Evolutionary conservation across 495 filamentous ascomycete genomes (phyloP), one percentile per base, ranked within the genome.

Genomic region (Penicillium cinerascens): DNA sequence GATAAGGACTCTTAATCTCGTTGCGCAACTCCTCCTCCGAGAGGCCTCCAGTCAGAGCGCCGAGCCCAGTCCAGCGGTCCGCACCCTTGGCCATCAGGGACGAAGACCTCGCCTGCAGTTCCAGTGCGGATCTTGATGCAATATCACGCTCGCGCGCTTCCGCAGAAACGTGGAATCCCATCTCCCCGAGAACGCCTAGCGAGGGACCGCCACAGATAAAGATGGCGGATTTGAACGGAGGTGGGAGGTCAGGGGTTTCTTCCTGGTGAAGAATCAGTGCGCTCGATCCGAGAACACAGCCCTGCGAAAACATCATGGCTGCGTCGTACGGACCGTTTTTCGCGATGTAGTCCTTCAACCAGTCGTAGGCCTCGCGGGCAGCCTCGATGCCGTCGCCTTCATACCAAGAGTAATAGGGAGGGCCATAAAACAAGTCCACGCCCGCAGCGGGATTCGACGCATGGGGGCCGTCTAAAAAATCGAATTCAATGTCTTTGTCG

Each of bases 231-330:
- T 77, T 77, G 71, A 87, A 86, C 0, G 78, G 80, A 1, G 76
- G 72, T 0, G 69, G 68, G 6, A 55, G 27, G 21, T 62, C 39
- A 0, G 68, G 72, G 1, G 55, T 55, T 35, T 76, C 68, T 21
- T 59, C 54, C 16, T 66, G 56, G 46, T 78, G 72, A 9, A 73
- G 54, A 1, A 79, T 59, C 9, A 77, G 56, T 6, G 72, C 71
- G 51, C 66, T 76, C 4, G 73, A 70, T 22, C 79, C 73, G 0
- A 87, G 57, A 4, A 73, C 60, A 46, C 78, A 81, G 15, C 83
- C 83, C 43, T 87, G 81, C 6, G 80, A 83, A 59, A 83, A 87
- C 54, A 72, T 73, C 54, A 86, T 64, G 8, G 86, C 74, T 16
- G 74, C 73, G 56, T 87, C 85, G 67, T 81, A 87, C 2, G 82